A percentile compares a stretch with the other conserved stretches of the same genome.
These are phyloP conservation scores for Fragaria iinumae DNA, from an alignment of 306 rosid genomes.

Conservation along the genomic window DNA sequence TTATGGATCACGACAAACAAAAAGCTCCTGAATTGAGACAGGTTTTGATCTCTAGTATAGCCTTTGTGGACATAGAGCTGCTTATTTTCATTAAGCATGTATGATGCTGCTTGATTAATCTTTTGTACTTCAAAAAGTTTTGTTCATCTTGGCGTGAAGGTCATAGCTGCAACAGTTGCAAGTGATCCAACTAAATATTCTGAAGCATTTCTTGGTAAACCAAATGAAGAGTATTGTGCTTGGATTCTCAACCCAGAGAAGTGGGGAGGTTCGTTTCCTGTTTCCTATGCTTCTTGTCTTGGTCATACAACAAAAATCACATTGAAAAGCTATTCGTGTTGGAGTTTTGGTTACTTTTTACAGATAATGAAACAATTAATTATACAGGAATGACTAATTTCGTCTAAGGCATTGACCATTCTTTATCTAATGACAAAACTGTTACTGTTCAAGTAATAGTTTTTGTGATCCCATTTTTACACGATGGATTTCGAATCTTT, in stretches of 20 bases:
- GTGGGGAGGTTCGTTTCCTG: conserved; percentile 92
- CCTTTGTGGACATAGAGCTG: neutral
- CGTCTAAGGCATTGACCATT: neutral
- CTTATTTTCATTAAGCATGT: neutral
- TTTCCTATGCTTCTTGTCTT: neutral
- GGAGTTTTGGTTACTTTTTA: neutral
- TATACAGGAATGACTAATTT: neutral
- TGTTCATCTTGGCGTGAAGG: conserved; percentile 41
- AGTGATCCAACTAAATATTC: conserved; percentile 75
- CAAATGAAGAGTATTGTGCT: conserved; percentile 76
- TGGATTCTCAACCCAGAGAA: conserved; percentile 93
- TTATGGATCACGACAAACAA: conserved; percentile 76
- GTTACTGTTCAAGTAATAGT: neutral
- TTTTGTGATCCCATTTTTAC: neutral
- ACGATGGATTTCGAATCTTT: neutral
- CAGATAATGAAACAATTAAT: neutral
- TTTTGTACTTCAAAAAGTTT: neutral
- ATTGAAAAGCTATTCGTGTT: neutral
- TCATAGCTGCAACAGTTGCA: conserved; percentile 89
- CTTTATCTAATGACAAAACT: neutral
- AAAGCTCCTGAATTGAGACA: conserved; percentile 88
- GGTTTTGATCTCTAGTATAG: conserved; percentile 38
- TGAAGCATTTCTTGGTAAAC: conserved; percentile 92
- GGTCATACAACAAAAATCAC: neutral
- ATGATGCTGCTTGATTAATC: neutral